Base-by-base conservation (phyloP, 345 rosid species). In the Erucastrum elatum region DNA sequence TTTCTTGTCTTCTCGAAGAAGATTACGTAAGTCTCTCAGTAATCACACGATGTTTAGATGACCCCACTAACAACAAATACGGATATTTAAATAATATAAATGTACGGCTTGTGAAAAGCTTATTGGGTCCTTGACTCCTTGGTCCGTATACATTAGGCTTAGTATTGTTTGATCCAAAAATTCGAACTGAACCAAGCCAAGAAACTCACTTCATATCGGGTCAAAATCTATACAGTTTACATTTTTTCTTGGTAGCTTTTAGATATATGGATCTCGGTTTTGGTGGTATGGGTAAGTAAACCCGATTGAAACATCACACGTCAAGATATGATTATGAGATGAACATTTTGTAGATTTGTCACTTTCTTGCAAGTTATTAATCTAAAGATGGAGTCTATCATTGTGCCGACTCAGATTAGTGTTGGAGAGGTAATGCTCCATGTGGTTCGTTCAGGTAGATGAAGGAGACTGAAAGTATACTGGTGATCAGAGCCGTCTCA, bases 21-120 rank as follows among this genome's bases (percentile, higher is more conserved):
- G 77, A 72, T 66, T 66, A 44, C 55, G 1, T 1, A 41, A 41
- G 49, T 41, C 13, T 59, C 61, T 44, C 44, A 49, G 5, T 66
- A 60, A 62, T 79, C 82, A 79, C 82, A 79, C 82, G 82, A 79
- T 67, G 61, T 79, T 74, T 60, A 61, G 74, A 51, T 73, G 78
- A 67, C 74, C 67, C 66, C 53, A 25, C 6, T 29, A 64, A 77
- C 55, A 64, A 70, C 4, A 13, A 64, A 70, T 41, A 63, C 41
- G 16, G 53, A 2, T 0, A 10, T 41, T 41, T 29, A 26, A n/a
- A 11, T 25, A 63, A 73, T 11, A 16, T 27, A 74, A 49, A 61
- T n/a, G 15, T 34, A 49, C 35, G 63, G 21, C 21, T 46, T 46
- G 15, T 46, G 6, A 46, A 46, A 46, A 46, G 53, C 53, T 46